Conservation (phyloP, 148 eudicot genomes). For the Rhododendron ferrugineum region DNA sequence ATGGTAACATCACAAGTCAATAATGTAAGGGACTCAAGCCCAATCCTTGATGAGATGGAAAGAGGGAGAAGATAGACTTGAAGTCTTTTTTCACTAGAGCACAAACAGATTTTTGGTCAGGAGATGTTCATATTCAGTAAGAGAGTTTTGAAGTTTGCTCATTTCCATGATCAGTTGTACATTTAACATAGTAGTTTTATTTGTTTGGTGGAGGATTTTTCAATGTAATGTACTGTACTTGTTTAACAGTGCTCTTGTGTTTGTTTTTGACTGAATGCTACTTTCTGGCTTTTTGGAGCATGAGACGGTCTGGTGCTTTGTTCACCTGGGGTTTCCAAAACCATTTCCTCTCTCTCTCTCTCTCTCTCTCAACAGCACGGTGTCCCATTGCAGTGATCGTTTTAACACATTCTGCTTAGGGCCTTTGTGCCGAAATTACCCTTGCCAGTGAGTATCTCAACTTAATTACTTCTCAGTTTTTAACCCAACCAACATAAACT, state of each 20-base stretch:
- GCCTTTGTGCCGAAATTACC: neutral
- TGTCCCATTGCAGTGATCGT: neutral
- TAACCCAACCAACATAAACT: neutral
- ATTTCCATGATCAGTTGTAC: neutral
- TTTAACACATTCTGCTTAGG: neutral
- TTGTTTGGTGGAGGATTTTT: neutral
- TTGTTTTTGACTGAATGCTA: neutral
- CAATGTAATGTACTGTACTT: neutral
- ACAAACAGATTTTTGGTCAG: neutral
- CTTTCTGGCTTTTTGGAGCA: neutral
- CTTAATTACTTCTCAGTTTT: too few relatives aligned
- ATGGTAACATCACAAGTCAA: conserved; percentile 16
- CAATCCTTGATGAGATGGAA: conserved; percentile 34
- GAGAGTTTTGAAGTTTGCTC: neutral
- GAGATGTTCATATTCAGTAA: neutral
- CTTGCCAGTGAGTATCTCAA: too few relatives aligned
- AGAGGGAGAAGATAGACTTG: conserved; percentile 33
- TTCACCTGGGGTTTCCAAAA: neutral
- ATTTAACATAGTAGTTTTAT: neutral
- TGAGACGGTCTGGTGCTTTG: neutral
- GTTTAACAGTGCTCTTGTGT: neutral
- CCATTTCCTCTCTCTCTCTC: too few relatives aligned
- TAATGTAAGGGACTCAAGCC: conserved; percentile 29
- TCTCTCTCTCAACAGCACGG: too few relatives aligned
- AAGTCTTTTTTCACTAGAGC: neutral